These are phyloP conservation scores for Artomyces pyxidatus DNA, from an alignment of 768 basidiomycete genomes.

Conservation along the genomic window DNA sequence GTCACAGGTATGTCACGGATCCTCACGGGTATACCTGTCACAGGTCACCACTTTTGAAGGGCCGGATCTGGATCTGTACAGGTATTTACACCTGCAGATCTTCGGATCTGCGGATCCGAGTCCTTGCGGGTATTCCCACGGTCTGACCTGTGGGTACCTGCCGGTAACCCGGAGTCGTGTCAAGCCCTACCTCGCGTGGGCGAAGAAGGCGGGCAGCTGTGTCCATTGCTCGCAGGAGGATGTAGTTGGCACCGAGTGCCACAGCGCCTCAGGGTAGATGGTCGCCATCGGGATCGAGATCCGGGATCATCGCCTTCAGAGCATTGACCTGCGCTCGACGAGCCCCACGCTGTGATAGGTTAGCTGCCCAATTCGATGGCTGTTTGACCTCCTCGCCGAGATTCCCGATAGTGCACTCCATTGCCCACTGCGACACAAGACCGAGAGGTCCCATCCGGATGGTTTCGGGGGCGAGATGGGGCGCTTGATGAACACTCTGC, in stretches of 20 bases:
- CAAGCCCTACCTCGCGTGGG: background rate
- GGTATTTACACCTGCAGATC: no score
- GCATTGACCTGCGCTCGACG: slow-evolving; percentile 19
- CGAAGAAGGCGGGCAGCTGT: background rate
- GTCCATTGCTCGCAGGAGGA: background rate
- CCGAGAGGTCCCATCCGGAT: slow-evolving; percentile 13
- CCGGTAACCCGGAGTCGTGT: no score
- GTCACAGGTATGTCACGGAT: no score
- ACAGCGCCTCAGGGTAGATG: slow-evolving; percentile 1
- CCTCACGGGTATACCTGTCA: no score
- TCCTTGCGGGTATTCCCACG: no score
- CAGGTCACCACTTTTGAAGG: no score
- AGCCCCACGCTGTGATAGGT: slow-evolving; percentile 17
- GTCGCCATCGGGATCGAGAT: slow-evolving; percentile 6
- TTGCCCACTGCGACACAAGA: slow-evolving; percentile 14
- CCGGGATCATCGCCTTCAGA: slow-evolving; percentile 18
- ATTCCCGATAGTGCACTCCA: slow-evolving; percentile 21
- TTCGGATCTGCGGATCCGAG: no score
- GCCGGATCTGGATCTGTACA: no score
- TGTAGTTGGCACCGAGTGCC: background rate
- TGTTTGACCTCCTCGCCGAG: slow-evolving; percentile 20
- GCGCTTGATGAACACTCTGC: slow-evolving; percentile 25
- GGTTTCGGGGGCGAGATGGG: slow-evolving; percentile 23
- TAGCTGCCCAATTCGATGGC: slow-evolving; percentile 18
- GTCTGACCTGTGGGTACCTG: no score